Conservation (phyloP, 2,329 filamentous ascomycete genomes). For the Colletotrichum agaves region DNA sequence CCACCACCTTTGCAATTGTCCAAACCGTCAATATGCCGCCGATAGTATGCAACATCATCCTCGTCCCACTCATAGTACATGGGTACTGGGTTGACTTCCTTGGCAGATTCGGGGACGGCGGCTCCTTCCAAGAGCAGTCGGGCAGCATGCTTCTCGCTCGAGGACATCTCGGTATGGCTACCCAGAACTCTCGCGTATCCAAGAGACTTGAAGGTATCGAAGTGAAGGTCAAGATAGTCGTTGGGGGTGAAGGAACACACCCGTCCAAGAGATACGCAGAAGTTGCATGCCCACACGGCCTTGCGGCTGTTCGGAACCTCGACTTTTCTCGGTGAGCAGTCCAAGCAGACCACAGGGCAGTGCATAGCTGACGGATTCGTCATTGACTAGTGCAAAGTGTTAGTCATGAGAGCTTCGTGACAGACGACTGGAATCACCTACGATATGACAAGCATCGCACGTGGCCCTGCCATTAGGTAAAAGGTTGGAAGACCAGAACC, state of each 20-base stretch:
- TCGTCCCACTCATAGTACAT: neutral
- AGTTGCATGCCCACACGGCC: neutral
- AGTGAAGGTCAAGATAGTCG: neutral
- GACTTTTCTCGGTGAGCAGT: neutral
- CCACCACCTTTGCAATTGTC: neutral
- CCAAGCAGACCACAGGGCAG: neutral
- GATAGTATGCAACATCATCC: neutral
- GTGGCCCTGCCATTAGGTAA: neutral
- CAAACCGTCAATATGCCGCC: too few relatives aligned
- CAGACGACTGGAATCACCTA: neutral
- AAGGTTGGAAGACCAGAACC: neutral
- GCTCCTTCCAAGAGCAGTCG: neutral
- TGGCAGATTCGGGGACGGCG: neutral
- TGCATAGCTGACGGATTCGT: conserved; percentile 3
- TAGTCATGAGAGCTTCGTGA: neutral
- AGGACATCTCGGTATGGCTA: neutral
- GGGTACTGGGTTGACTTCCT: neutral
- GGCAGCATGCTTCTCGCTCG: neutral
- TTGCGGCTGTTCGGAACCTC: neutral
- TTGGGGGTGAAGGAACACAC: conserved; percentile 7
- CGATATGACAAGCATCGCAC: conserved; percentile 10
- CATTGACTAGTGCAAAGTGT: neutral
- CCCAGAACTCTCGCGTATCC: neutral
- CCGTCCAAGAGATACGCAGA: conserved; percentile 6
- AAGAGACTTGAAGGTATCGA: conserved; percentile 9